phyloP scores from a whole-genome alignment of 2,329 filamentous ascomycete genomes.

The Lachnellula subtilissima region DNA sequence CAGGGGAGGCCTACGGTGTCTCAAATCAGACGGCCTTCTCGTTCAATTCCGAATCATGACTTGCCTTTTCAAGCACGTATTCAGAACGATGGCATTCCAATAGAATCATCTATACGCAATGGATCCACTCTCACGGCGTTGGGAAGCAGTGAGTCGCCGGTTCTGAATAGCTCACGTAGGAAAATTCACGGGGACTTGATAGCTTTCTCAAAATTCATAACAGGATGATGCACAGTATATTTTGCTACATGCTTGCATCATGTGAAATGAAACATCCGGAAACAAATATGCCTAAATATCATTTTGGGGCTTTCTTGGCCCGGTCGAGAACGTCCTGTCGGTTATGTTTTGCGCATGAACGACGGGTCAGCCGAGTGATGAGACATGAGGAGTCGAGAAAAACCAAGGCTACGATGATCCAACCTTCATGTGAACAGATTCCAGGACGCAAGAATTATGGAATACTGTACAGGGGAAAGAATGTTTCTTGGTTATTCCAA shows the following conservation, averaged over 20 bases:
- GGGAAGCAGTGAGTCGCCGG: neutral
- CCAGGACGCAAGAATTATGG: neutral
- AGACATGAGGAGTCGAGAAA: neutral
- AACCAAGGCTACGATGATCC: neutral
- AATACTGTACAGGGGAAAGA: neutral
- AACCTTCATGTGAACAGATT: neutral
- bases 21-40: neutral
- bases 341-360: constrained; percentile 7
- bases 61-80: neutral
- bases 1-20: neutral
- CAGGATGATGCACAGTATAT: constrained; percentile 2
- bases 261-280: no score
- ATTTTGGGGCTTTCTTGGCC: constrained; percentile 6
- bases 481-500: neutral
- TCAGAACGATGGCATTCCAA: neutral
- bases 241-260: neutral
- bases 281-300: neutral
- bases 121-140: neutral
- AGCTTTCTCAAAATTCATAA: constrained; percentile 1
- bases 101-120: neutral
- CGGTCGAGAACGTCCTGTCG: constrained; percentile 9
- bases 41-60: constrained; percentile 1
- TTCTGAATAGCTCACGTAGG: neutral
- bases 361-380: constrained; percentile 9
- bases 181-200: no score